Evolutionary conservation across 305 asterid genomes (phyloP), one percentile per base, ranked within the genome.

Genomic region (Fraxinus latifolia): DNA sequence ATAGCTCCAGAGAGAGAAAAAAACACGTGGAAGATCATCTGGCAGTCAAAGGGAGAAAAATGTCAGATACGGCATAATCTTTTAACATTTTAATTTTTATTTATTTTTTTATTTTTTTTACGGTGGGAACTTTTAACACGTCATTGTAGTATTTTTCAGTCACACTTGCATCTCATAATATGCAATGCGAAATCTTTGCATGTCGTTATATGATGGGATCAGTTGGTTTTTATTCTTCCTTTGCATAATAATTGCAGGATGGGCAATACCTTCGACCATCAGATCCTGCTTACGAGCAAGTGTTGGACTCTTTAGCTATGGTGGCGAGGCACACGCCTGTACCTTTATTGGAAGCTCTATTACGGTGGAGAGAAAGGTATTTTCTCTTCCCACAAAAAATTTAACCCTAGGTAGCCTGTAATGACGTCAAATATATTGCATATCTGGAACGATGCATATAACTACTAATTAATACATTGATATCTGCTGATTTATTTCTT

Each of bases 241-340:
- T 73, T 70, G 76, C 17, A 79, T 65, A 80, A 77, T 82, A 55
- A 82, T 83, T 87, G 83, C 89, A 96, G 99, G 99, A 96, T 89
- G 99, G 99, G 58, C 99, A 96, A 83, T 96, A 96, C 86, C 99
- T 96, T 86, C 92, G 98, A 79, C 98, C 98, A 82, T 94, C 99
- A 76, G 99, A 96, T 83, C 99, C 99, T 25, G 98, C 98, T 65
- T 96, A 96, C 84, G 99, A 96, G 88, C 99, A 96, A 93, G 99
- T 96, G 79, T 82, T 96, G 82, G 99, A 96, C 89, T 96, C 99
- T 78, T 87, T 96, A 90, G 99, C 99, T 71, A 94, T 96, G 98
- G 98, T 96, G 82, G 99, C 99, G 60, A 94, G 98, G 1, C 99
- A 96, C 80, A 94, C 98, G 31, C 99, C 99, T 77, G 97, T 93